These are phyloP conservation scores for Pelargonium myrrhifolium DNA, from an alignment of 441 rosid species.

Conservation along the genomic window DNA sequence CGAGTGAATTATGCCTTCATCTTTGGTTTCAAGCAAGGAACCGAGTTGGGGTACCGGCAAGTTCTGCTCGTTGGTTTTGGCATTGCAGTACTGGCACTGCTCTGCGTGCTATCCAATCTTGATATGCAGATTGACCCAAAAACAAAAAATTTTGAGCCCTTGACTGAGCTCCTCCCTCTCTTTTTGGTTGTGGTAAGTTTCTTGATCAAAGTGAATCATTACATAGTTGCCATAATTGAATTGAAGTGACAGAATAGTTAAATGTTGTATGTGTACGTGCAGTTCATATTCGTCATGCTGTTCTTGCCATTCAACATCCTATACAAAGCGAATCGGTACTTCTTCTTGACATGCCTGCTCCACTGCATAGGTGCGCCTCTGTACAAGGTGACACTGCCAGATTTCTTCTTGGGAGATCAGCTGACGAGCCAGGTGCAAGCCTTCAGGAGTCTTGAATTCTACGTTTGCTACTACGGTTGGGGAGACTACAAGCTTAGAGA, in stretches of 20 bases:
- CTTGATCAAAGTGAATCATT: too few relatives aligned
- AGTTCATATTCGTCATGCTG: neutral
- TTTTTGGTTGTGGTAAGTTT: constrained; percentile 21
- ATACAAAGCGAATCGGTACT: neutral
- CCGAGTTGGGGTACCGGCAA: constrained; percentile 64
- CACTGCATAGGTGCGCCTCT: constrained; percentile 1
- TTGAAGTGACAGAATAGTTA: neutral
- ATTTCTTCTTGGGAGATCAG: constrained; percentile 6
- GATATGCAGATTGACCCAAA: constrained; percentile 71
- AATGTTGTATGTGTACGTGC: neutral
- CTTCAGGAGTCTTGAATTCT: neutral
- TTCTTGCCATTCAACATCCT: neutral
- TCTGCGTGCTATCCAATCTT: constrained; percentile 51
- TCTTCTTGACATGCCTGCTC: neutral
- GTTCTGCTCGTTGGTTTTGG: constrained; percentile 51
- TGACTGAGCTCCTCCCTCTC: constrained; percentile 62
- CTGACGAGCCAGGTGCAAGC: constrained; percentile 4
- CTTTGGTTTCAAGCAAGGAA: constrained; percentile 74
- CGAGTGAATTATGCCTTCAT: constrained; percentile 71
- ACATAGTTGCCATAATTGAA: neutral
- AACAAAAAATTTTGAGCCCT: constrained; percentile 28
- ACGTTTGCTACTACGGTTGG: constrained; percentile 2
- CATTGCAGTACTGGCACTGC: constrained; percentile 42
- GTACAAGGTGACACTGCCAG: neutral
- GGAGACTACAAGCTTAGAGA: neutral